These are phyloP conservation scores for Pachysandra terminalis DNA, from an alignment of 164 flowering plant species.

Conservation along the genomic window DNA sequence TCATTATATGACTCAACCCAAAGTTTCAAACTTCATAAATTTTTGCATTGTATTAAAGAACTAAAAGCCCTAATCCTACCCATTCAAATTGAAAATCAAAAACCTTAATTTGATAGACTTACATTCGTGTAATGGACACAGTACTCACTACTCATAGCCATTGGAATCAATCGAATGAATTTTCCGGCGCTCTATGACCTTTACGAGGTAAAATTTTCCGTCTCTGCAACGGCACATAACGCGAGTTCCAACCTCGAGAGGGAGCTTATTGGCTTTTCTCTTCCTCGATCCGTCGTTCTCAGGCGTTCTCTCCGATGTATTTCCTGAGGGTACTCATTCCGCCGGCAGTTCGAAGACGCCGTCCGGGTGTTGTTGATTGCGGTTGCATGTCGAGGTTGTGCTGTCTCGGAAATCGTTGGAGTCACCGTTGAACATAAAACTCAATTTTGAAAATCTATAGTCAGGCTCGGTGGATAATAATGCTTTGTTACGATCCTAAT, in stretches of 20 bases:
- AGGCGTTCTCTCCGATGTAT: constrained; percentile 4
- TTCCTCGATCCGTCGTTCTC: constrained; percentile 24
- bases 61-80: too few relatives aligned
- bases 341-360: constrained; percentile 1
- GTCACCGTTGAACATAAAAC: too few relatives aligned
- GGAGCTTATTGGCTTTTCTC: constrained; percentile 39
- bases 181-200: constrained; percentile 68
- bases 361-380: constrained; percentile 11
- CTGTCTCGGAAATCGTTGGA: constrained; percentile 27
- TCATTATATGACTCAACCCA: too few relatives aligned
- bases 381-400: constrained; percentile 16
- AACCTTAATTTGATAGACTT: constrained; percentile 8
- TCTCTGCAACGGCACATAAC: constrained; percentile 81
- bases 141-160: constrained; percentile 68
- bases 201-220: constrained; percentile 61
- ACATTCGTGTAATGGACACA: constrained; percentile 83
- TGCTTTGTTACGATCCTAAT: too few relatives aligned
- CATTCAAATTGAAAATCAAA: too few relatives aligned
- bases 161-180: constrained; percentile 18
- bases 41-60: too few relatives aligned
- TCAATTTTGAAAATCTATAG: too few relatives aligned
- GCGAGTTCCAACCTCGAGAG: too few relatives aligned
- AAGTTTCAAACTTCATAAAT: too few relatives aligned
- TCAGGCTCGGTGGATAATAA: too few relatives aligned
- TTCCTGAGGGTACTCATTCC: neutral